Conservation (phyloP, 768 basidiomycete genomes). For the Calocera viscosa region DNA sequence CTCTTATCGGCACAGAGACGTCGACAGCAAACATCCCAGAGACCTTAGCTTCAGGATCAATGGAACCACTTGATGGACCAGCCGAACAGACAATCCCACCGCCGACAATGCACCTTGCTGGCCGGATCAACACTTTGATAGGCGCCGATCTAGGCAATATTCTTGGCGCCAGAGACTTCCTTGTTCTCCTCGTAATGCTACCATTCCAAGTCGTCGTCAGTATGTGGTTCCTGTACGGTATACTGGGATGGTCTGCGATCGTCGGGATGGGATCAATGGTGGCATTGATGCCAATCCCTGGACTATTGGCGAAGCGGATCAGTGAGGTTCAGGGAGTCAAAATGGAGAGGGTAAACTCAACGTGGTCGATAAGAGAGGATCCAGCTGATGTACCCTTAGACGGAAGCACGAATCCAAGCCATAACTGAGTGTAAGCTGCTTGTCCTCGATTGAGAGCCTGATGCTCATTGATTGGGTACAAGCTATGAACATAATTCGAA, state of each 20-base stretch:
- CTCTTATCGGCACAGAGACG: slow-evolving; percentile 14
- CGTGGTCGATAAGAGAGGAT: not conserved
- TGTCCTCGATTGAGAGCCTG: slow-evolving; percentile 12
- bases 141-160: slow-evolving; percentile 47
- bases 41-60: not conserved
- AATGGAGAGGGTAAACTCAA: slow-evolving; percentile 32
- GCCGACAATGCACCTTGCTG: slow-evolving; percentile 39
- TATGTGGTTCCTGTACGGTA: slow-evolving; percentile 33
- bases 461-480: not conserved
- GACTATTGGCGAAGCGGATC: slow-evolving; percentile 40
- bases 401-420: slow-evolving; percentile 47
- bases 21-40: slow-evolving; percentile 17
- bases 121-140: slow-evolving; percentile 66
- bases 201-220: slow-evolving; percentile 35
- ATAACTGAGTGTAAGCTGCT: slow-evolving; percentile 44
- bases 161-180: slow-evolving; percentile 29
- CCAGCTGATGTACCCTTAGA: slow-evolving; percentile 18
- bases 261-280: slow-evolving; percentile 45
- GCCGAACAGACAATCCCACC: slow-evolving; percentile 3
- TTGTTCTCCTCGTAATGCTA: slow-evolving; percentile 27
- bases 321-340: slow-evolving; percentile 37
- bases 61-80: not conserved
- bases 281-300: slow-evolving; percentile 45
- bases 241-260: slow-evolving; percentile 47
- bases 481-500: slow-evolving; percentile 48